These are phyloP conservation scores for Trapa incisa DNA, from an alignment of 345 rosid genomes.

Conservation along the genomic window DNA sequence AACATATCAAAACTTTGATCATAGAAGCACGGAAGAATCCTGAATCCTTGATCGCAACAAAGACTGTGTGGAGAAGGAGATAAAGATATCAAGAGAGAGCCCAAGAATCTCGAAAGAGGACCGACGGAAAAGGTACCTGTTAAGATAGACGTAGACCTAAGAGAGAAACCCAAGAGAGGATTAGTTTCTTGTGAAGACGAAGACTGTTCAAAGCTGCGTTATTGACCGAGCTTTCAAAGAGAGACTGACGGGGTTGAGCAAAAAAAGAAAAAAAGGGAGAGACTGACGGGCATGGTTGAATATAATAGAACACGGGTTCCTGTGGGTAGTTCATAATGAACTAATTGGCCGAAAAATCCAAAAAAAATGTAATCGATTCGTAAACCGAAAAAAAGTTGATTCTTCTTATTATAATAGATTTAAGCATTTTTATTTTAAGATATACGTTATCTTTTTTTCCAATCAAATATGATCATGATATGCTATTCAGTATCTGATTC, in stretches of 20 bases:
- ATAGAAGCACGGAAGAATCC: not conserved
- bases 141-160: not conserved
- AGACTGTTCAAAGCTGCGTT: not conserved
- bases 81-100: not conserved
- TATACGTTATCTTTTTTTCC: too few relatives aligned
- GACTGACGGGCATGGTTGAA: not conserved
- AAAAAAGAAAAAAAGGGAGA: too few relatives aligned
- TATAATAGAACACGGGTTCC: not conserved
- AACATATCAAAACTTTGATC: not conserved
- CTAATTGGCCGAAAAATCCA: too few relatives aligned
- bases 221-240: not conserved
- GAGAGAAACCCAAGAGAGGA: not conserved
- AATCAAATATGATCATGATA: too few relatives aligned
- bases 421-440: too few relatives aligned
- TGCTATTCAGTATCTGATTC: too few relatives aligned
- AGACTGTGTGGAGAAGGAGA: not conserved
- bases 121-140: not conserved
- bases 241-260: not conserved
- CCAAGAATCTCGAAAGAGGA: not conserved
- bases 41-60: not conserved
- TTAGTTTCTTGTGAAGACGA: not conserved
- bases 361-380: too few relatives aligned
- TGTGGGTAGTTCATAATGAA: too few relatives aligned
- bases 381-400: too few relatives aligned
- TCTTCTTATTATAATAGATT: too few relatives aligned